A percentile compares a stretch with the other conserved stretches of the same genome.
Conservation (phyloP, 2,329 filamentous ascomycete genomes). For the Epicoccum nigrum region DNA sequence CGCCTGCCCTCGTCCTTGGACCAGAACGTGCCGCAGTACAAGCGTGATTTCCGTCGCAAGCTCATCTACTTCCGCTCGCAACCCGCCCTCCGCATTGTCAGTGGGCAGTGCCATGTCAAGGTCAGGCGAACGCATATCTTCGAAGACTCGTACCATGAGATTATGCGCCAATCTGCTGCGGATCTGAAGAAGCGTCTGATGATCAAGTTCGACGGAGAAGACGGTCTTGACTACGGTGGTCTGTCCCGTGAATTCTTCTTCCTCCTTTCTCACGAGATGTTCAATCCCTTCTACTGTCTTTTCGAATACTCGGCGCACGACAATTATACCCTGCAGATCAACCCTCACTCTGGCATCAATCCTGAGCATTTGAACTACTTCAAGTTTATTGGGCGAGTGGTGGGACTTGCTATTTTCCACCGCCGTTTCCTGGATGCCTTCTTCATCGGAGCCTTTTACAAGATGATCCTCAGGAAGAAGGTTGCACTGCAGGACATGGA, state of each 20-base stretch:
- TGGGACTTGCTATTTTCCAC: constrained; percentile 97
- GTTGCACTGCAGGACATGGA: constrained; percentile 96
- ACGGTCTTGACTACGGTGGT: constrained; percentile 96
- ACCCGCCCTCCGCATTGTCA: constrained; percentile 91
- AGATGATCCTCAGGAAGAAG: constrained; percentile 96
- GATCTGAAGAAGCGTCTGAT: constrained; percentile 98
- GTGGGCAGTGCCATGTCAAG: constrained; percentile 98
- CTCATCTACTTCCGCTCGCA: constrained; percentile 99
- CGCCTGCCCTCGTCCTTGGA: constrained; percentile 93
- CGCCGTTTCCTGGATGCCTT: constrained; percentile 96
- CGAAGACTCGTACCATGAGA: constrained; percentile 97
- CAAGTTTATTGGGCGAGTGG: constrained; percentile 98
- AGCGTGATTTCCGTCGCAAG: constrained; percentile 97
- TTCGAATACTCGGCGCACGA: constrained; percentile 99
- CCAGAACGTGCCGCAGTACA: constrained; percentile 98
- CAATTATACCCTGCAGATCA: constrained; percentile 99
- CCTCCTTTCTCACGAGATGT: constrained; percentile 98
- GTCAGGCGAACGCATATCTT: constrained; percentile 96
- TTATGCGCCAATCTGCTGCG: constrained; percentile 92
- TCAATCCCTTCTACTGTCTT: constrained; percentile 99
- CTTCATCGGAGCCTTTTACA: constrained; percentile 98
- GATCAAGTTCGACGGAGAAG: constrained; percentile 99
- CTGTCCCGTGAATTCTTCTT: constrained; percentile 98
- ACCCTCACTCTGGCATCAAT: constrained; percentile 98
- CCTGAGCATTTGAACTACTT: constrained; percentile 99